Base-by-base conservation (phyloP, 2,329 filamentous ascomycete genomes). In the Ambrosiella cleistominuta region DNA sequence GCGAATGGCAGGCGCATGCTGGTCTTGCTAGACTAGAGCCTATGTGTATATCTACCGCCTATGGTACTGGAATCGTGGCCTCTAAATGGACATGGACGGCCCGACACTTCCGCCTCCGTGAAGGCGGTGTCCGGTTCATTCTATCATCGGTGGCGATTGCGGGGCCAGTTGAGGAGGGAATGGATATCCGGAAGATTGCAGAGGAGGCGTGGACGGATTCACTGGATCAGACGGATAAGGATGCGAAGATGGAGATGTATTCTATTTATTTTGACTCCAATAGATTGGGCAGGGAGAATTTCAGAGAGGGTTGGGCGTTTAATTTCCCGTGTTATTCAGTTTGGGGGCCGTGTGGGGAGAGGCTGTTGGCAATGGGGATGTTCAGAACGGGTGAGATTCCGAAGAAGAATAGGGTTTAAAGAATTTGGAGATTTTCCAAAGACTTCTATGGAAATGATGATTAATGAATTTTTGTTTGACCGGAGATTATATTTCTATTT, bases 1-100 rank as follows among this genome's bases (percentile, higher is more conserved):
- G 96, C 9, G 93, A 98, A 71, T 98, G 91, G 90, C 84, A 87
- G 63, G 83, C 76, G 1, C 78, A 84, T 59, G 66, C 80, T 2
- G 86, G 87, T 0, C 68, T 85, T 6, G 67, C 68, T 8, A 59
- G 63, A 27, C 61, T 72, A 35, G 56, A 57, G 51, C 49, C 56
- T 50, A 57, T 59, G 47, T 58, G 58, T 50, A 37, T 59, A 38
- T 45, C 42, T 11, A 55, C 59, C 27, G 58, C 44, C 3, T 60
- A 60, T 45, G 36, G 19, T 11, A 54, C 39, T 3, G 55, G 58
- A 15, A 37, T 19, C 3, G 44, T 60, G 0, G 44, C 54, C 3
- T 53, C 45, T 54, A 54, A 54, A 39, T 60, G 58, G 58, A 50
- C 40, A 17, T 60, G 53, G 17, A 40, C 53, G 8, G 50, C 55